These are phyloP conservation scores for Dimocarpus longan DNA, from an alignment of 345 rosid genomes.

Conservation along the genomic window DNA sequence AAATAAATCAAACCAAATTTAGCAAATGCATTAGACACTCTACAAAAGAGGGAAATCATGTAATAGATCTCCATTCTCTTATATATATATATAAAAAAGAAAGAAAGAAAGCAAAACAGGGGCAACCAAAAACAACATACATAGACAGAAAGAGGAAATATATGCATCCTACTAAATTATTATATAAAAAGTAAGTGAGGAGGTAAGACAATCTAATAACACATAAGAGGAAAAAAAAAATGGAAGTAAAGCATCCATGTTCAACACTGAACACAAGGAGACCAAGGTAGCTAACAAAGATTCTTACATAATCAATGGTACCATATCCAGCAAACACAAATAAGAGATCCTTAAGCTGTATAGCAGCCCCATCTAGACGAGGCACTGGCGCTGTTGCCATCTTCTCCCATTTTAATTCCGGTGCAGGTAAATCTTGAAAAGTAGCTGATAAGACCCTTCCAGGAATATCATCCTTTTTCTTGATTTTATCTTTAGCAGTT, in stretches of 20 bases:
- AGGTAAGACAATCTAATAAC: background rate
- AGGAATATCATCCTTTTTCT: conserved; percentile 31
- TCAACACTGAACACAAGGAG: background rate
- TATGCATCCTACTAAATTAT: background rate
- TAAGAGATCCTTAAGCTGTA: conserved; percentile 75
- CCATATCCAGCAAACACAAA: conserved; percentile 97
- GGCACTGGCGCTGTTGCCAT: conserved; percentile 92
- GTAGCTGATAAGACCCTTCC: conserved; percentile 82
- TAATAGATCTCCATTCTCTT: background rate
- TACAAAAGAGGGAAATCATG: too few species aligned
- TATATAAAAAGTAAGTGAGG: background rate
- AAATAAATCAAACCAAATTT: background rate
- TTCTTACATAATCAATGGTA: conserved; percentile 71
- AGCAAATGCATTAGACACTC: background rate
- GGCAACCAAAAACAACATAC: background rate
- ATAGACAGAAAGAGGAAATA: background rate
- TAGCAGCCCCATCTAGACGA: conserved; percentile 91
- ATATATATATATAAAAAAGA: too few species aligned
- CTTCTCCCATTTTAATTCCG: conserved; percentile 80
- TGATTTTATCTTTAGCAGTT: conserved; percentile 30
- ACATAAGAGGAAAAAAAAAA: background rate
- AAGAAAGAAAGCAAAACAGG: background rate
- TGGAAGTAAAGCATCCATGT: background rate
- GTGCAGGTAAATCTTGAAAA: conserved; percentile 87
- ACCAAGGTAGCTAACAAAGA: conserved; percentile 10